Conservation (phyloP, 345 rosid genomes). For the Hypericum androsaemum region DNA sequence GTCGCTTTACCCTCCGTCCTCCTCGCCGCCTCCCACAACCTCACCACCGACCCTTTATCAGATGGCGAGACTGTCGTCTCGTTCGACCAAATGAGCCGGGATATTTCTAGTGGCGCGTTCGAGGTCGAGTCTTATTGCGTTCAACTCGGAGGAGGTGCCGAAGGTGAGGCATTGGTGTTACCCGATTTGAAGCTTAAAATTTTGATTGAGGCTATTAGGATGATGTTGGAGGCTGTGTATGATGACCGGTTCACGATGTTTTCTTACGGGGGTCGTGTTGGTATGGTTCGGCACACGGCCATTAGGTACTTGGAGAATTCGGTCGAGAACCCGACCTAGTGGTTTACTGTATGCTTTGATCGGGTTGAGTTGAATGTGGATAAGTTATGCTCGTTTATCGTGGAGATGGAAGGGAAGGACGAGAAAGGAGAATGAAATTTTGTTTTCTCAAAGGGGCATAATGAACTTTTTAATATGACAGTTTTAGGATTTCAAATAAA, state of each 20-base stretch:
- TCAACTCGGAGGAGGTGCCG: constrained; percentile 14
- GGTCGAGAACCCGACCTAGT: constrained; percentile 73
- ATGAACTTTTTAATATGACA: too few relatives aligned
- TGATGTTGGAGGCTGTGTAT: constrained; percentile 65
- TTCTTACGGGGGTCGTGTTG: constrained; percentile 74
- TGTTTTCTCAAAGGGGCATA: too few relatives aligned
- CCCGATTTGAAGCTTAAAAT: constrained; percentile 81
- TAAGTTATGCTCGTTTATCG: constrained; percentile 40
- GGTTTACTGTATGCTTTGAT: constrained; percentile 64
- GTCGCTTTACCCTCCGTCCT: constrained; percentile 66
- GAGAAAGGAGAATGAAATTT: too few relatives aligned
- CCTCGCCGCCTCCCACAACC: constrained; percentile 65
- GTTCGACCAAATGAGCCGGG: constrained; percentile 48
- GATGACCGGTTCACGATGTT: constrained; percentile 79
- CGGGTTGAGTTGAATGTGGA: constrained; percentile 36
- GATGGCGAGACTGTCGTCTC: constrained; percentile 29
- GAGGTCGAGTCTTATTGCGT: constrained; percentile 48
- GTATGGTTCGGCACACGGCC: constrained; percentile 93
- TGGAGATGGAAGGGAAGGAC: too few relatives aligned
- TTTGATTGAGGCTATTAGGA: constrained; percentile 66
- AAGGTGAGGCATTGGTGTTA: constrained; percentile 47
- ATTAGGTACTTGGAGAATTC: constrained; percentile 66
- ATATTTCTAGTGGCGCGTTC: constrained; percentile 40
- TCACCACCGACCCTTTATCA: constrained; percentile 14
- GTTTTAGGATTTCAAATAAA: too few relatives aligned